Evolutionary conservation across 495 filamentous ascomycete genomes (phyloP).

Genomic region (Penicillium coffeae): DNA sequence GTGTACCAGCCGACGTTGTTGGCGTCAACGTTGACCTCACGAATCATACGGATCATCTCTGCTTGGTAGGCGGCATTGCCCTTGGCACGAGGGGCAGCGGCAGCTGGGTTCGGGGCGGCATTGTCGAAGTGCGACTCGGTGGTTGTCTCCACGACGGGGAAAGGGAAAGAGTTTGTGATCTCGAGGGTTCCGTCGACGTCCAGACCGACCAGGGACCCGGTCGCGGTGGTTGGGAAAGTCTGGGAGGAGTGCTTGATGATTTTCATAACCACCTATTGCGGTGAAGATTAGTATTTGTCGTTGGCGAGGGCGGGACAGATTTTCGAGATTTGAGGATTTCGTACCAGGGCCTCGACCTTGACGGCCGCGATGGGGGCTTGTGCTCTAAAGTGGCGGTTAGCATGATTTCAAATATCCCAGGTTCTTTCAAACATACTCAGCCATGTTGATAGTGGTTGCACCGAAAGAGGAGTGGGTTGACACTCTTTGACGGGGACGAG

Average conservation of each 20-base stretch:
- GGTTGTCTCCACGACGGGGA: slow-evolving; percentile 78
- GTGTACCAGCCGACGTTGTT: slow-evolving; percentile 99
- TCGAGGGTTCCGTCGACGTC: slow-evolving; percentile 78
- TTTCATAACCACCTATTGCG: slow-evolving; percentile 83
- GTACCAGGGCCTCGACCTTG: slow-evolving; percentile 81
- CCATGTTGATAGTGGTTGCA: slow-evolving; percentile 41
- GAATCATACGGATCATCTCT: slow-evolving; percentile 94
- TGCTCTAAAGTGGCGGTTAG: slow-evolving; percentile 17
- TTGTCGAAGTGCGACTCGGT: slow-evolving; percentile 78
- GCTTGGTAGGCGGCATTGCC: slow-evolving; percentile 83
- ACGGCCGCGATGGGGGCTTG: slow-evolving; percentile 67
- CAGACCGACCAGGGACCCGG: slow-evolving; percentile 89
- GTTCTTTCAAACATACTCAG: slow-evolving; percentile 33
- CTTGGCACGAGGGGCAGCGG: slow-evolving; percentile 87
- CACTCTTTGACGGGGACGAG: slow-evolving; percentile 20
- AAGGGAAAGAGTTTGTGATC: slow-evolving; percentile 92
- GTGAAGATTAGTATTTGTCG: slow-evolving; percentile 25
- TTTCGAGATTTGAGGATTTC: slow-evolving; percentile 29
- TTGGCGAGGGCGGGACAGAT: slow-evolving; percentile 29
- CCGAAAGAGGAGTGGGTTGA: slow-evolving; percentile 19
- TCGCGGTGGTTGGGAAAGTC: slow-evolving; percentile 83
- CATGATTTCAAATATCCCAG: neutral
- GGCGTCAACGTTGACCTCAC: slow-evolving; percentile 97
- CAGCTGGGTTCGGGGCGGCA: slow-evolving; percentile 68
- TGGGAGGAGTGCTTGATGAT: slow-evolving; percentile 90